Evolutionary conservation across 2,329 filamentous ascomycete genomes (phyloP).

Genomic region (Colletotrichum sp.): DNA sequence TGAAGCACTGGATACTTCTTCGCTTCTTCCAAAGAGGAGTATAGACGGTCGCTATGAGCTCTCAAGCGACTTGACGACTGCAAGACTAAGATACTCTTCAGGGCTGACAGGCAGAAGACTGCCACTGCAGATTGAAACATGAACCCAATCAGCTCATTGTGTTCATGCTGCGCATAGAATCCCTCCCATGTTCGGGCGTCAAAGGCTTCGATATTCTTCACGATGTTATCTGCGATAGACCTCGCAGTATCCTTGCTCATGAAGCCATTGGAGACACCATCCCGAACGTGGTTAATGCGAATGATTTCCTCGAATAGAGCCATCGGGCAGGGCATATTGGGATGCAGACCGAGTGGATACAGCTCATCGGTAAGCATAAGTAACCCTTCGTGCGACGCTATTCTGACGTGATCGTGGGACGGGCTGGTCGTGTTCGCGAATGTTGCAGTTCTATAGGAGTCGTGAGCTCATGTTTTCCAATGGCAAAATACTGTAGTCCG

Average conservation of each 20-base stretch:
- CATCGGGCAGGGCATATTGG: constrained; percentile 34
- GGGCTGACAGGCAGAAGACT: constrained; percentile 40
- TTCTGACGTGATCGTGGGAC: constrained; percentile 31
- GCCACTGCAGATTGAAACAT: constrained; percentile 35
- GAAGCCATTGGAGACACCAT: constrained; percentile 11
- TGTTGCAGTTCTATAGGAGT: constrained; percentile 29
- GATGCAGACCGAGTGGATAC: constrained; percentile 21
- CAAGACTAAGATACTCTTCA: constrained; percentile 36
- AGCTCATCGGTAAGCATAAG: constrained; percentile 28
- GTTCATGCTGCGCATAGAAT: constrained; percentile 26
- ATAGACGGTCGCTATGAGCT: constrained; percentile 21
- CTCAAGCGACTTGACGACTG: constrained; percentile 22
- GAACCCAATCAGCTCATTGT: constrained; percentile 30
- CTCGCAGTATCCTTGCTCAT: constrained; percentile 15
- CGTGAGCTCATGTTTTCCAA: background rate
- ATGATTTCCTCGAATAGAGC: constrained; percentile 37
- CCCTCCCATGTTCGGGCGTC: constrained; percentile 31
- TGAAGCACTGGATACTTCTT: constrained; percentile 16
- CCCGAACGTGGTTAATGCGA: constrained; percentile 39
- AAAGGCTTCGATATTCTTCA: constrained; percentile 32
- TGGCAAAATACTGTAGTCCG: no score
- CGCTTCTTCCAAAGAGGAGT: constrained; percentile 23
- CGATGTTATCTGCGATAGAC: background rate
- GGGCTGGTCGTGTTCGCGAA: constrained; percentile 42
- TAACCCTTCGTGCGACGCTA: constrained; percentile 27